Conservation (phyloP, 2,329 filamentous ascomycete species). For the Talaromyces rugulosus region DNA sequence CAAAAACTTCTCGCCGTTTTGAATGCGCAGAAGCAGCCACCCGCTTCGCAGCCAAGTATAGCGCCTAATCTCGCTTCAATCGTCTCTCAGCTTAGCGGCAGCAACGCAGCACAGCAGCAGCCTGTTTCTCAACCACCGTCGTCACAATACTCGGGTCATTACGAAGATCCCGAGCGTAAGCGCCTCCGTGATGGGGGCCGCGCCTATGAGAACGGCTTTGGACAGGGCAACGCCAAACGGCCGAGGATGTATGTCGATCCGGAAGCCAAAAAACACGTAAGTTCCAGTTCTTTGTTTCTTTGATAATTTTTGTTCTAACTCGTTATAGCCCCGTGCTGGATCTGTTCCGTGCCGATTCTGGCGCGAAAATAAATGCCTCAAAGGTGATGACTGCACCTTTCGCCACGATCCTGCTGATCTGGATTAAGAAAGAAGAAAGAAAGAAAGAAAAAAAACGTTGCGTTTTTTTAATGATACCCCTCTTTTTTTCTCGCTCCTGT, state of each 20-base stretch:
- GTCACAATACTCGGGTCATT: constrained; percentile 17
- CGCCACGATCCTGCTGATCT: constrained; percentile 37
- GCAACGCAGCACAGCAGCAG: constrained; percentile 22
- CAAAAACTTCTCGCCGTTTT: constrained; percentile 38
- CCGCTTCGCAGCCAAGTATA: constrained; percentile 24
- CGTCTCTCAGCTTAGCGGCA: constrained; percentile 28
- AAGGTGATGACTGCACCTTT: constrained; percentile 51
- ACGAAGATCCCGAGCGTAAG: constrained; percentile 41
- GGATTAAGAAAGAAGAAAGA: background rate
- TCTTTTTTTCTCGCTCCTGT: background rate
- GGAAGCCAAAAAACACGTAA: constrained; percentile 35
- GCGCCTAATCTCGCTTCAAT: constrained; percentile 32
- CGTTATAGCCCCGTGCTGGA: constrained; percentile 37
- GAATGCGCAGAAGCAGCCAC: constrained; percentile 28
- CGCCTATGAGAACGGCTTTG: constrained; percentile 29
- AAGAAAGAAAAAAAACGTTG: background rate
- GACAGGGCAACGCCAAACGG: constrained; percentile 21
- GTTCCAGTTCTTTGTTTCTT: constrained; percentile 7
- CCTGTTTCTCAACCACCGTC: constrained; percentile 16
- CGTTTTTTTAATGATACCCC: background rate
- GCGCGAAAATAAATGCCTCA: constrained; percentile 51
- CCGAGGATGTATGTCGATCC: constrained; percentile 27
- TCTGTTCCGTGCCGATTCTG: constrained; percentile 50
- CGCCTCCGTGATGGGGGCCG: constrained; percentile 31
- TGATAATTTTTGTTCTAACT: background rate